Percentiles rank a stretch among this genome's conserved stretches.
phyloP scores from a whole-genome alignment of 2,329 filamentous ascomycete genomes.

The Simplicillium aogashimaense region DNA sequence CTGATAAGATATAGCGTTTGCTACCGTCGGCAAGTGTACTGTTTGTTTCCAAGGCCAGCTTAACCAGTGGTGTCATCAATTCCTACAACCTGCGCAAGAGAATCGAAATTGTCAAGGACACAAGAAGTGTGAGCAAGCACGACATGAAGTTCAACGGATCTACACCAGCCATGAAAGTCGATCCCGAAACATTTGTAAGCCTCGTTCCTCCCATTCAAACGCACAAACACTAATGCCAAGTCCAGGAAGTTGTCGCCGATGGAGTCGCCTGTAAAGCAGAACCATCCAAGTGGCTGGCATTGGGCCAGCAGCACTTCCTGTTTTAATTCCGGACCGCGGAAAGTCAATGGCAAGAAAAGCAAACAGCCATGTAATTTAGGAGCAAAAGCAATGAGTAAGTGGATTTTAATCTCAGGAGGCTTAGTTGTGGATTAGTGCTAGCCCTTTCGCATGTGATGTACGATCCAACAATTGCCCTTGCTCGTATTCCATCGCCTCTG shows the following conservation, averaged over 20 bases:
- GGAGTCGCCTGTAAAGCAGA: conserved; percentile 1
- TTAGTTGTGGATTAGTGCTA: no score
- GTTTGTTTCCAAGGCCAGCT: conserved; percentile 69
- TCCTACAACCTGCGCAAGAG: conserved; percentile 69
- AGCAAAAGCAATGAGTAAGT: no score
- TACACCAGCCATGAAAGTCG: conserved; percentile 81
- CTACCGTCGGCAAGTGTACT: conserved; percentile 66
- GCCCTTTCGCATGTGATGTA: no score
- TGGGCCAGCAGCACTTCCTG: conserved; percentile 4
- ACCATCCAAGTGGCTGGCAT: conserved; percentile 1
- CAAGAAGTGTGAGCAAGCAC: conserved; percentile 64
- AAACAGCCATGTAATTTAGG: no score
- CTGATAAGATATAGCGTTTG: conserved; percentile 25
- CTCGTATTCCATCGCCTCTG: no score
- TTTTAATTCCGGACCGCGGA: not conserved
- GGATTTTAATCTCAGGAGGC: no score
- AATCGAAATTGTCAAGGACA: conserved; percentile 69
- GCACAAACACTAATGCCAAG: not conserved
- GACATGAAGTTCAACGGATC: conserved; percentile 87
- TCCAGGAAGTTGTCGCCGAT: conserved; percentile 2
- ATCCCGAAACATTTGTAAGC: conserved; percentile 54
- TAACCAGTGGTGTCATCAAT: conserved; percentile 56
- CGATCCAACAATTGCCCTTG: no score
- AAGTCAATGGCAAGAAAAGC: no score
- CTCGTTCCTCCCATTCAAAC: not conserved